phyloP scores from a whole-genome alignment of 2,329 filamentous ascomycete genomes.

The Trichoderma citrinoviride region DNA sequence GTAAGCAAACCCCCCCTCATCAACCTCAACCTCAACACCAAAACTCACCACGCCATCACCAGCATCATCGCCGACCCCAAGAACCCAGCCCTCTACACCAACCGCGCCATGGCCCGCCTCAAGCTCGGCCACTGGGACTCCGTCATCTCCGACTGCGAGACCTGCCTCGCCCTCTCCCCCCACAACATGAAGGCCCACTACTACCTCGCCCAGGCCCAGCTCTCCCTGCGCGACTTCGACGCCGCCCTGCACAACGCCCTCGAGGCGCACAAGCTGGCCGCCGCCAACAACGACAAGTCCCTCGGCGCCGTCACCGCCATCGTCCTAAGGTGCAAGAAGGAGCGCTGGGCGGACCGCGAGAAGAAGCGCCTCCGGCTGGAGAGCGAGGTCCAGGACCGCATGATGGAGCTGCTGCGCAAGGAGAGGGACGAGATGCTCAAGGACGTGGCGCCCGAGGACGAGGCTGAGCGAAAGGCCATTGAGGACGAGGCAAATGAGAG shows the following conservation, averaged over 20 bases:
- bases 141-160: slow-evolving; percentile 73
- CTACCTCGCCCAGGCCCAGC: slow-evolving; percentile 78
- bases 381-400: slow-evolving; percentile 57
- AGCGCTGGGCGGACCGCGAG: slow-evolving; percentile 78
- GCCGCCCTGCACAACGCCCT: slow-evolving; percentile 70
- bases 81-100: slow-evolving; percentile 81
- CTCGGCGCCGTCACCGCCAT: slow-evolving; percentile 68
- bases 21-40: background rate
- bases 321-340: slow-evolving; percentile 79
- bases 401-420: slow-evolving; percentile 51
- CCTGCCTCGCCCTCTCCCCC: slow-evolving; percentile 66
- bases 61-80: slow-evolving; percentile 75
- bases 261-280: slow-evolving; percentile 69
- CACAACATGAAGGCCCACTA: slow-evolving; percentile 76
- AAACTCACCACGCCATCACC: slow-evolving; percentile 17
- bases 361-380: slow-evolving; percentile 55
- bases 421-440: slow-evolving; percentile 46
- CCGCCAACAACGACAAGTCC: slow-evolving; percentile 61
- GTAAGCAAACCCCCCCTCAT: slow-evolving; percentile 39
- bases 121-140: slow-evolving; percentile 71
- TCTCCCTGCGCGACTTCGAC: slow-evolving; percentile 63
- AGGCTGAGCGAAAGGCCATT: slow-evolving; percentile 50
- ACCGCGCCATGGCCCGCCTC: slow-evolving; percentile 79
- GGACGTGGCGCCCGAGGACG: slow-evolving; percentile 38
- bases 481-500: slow-evolving; percentile 48